Percentiles rank a stretch among this genome's conserved stretches.
phyloP scores from a whole-genome alignment of 2,329 filamentous ascomycete species.

The Monosporascus sp. region DNA sequence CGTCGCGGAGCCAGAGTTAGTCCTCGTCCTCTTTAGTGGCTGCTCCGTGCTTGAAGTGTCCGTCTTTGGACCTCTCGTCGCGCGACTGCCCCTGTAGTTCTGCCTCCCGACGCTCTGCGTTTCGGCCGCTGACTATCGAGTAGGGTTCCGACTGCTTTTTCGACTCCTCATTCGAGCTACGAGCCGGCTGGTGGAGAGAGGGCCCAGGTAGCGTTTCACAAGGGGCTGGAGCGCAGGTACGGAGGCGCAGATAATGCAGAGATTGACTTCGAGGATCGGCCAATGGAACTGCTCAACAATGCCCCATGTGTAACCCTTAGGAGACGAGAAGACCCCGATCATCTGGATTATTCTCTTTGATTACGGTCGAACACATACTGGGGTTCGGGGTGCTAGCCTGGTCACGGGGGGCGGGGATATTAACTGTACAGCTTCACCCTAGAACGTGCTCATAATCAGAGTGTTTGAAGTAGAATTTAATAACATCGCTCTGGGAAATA shows the following conservation, averaged over 20 bases:
- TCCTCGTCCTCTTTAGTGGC: background rate
- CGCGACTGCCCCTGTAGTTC: background rate
- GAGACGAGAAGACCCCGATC: background rate
- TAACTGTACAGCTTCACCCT: too few relatives aligned
- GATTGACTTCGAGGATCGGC: background rate
- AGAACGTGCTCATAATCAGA: too few relatives aligned
- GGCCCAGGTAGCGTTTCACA: background rate
- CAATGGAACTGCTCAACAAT: background rate
- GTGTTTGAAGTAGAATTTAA: too few relatives aligned
- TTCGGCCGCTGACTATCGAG: background rate
- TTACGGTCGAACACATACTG: background rate
- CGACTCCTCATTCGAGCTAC: background rate
- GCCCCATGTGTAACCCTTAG: background rate
- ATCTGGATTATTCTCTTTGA: background rate
- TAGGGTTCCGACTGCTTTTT: background rate
- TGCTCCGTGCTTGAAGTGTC: background rate
- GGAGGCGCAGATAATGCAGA: background rate
- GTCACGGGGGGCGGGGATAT: too few relatives aligned
- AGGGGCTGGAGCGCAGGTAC: background rate
- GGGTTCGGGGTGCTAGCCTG: too few relatives aligned
- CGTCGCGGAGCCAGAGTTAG: background rate
- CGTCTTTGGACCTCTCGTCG: background rate
- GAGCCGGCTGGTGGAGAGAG: background rate
- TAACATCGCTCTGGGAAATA: too few relatives aligned
- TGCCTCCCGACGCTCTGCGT: background rate